Percentiles rank a stretch among this genome's conserved stretches.
phyloP scores from a whole-genome alignment of 176 grass and related monocot genomes.

The Thalia dealbata region DNA sequence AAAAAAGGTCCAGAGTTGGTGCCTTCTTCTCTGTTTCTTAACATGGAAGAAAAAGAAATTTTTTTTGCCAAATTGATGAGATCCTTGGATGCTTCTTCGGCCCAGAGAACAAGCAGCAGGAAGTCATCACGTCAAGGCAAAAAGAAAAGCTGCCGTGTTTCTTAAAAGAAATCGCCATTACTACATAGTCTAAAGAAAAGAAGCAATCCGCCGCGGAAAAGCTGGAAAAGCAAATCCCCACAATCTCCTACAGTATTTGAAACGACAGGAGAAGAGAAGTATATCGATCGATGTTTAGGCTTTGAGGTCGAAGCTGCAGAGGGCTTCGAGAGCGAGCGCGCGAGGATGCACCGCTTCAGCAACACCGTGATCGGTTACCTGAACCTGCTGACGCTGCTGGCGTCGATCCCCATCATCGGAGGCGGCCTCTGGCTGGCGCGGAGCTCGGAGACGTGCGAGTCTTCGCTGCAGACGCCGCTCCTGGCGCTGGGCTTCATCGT shows the following conservation, averaged over 20 bases:
- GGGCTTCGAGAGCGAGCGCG: neutral
- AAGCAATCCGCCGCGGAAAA: neutral
- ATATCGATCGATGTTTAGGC: neutral
- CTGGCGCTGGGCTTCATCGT: slow-evolving; percentile 54
- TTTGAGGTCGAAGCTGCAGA: neutral
- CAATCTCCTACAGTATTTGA: too few species aligned
- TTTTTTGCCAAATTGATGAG: neutral
- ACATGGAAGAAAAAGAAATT: slow-evolving; percentile 4
- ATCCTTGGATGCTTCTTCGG: neutral
- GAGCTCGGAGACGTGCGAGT: slow-evolving; percentile 46
- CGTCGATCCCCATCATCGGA: slow-evolving; percentile 68
- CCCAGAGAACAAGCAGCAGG: neutral
- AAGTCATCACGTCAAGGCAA: neutral
- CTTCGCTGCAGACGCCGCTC: slow-evolving; percentile 49
- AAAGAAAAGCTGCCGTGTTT: neutral
- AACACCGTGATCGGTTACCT: slow-evolving; percentile 65
- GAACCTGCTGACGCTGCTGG: slow-evolving; percentile 60
- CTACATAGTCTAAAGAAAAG: neutral
- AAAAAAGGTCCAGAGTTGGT: too few species aligned
- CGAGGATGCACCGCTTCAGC: slow-evolving; percentile 36
- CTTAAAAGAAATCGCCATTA: slow-evolving; percentile 1
- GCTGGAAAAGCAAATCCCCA: neutral
- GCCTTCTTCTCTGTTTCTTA: neutral
- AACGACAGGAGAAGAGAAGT: neutral
- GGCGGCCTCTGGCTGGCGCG: slow-evolving; percentile 60